phyloP scores from a whole-genome alignment of 371 early-diverging fungal genomes.

The Nematocida ausubeli region DNA sequence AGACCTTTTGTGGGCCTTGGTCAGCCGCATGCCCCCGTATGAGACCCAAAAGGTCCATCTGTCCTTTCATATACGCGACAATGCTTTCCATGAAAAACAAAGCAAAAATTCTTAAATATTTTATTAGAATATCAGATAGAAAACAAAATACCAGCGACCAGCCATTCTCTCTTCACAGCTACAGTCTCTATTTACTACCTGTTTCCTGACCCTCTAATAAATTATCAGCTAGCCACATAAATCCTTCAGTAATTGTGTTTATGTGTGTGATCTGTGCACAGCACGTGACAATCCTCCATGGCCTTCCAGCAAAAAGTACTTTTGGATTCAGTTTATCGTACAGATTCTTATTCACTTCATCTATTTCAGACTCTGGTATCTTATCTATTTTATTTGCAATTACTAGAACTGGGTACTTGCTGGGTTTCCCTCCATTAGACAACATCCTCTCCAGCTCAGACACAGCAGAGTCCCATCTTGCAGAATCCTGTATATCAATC shows the following conservation, averaged over 20 bases:
- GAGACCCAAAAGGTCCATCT: background rate
- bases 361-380: constrained; percentile 43
- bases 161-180: background rate
- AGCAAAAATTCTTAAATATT: constrained; percentile 13
- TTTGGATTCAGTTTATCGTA: constrained; percentile 18
- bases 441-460: constrained; percentile 68
- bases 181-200: background rate
- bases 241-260: constrained; percentile 33
- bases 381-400: constrained; percentile 62
- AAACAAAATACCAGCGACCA: background rate
- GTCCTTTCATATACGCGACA: constrained; percentile 4
- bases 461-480: constrained; percentile 78
- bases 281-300: constrained; percentile 27
- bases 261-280: constrained; percentile 19
- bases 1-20: background rate
- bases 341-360: constrained; percentile 38
- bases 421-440: constrained; percentile 49
- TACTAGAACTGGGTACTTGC: constrained; percentile 57
- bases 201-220: constrained; percentile 18
- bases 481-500: constrained; percentile 83
- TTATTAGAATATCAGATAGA: constrained; percentile 1
- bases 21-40: background rate
- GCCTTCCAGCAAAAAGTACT: constrained; percentile 32
- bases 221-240: constrained; percentile 44
- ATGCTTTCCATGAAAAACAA: constrained; percentile 18